A percentile compares a stretch with the other conserved stretches of the same genome.
phyloP scores from a whole-genome alignment of 768 basidiomycete species.

The Sutorius australiensis region DNA sequence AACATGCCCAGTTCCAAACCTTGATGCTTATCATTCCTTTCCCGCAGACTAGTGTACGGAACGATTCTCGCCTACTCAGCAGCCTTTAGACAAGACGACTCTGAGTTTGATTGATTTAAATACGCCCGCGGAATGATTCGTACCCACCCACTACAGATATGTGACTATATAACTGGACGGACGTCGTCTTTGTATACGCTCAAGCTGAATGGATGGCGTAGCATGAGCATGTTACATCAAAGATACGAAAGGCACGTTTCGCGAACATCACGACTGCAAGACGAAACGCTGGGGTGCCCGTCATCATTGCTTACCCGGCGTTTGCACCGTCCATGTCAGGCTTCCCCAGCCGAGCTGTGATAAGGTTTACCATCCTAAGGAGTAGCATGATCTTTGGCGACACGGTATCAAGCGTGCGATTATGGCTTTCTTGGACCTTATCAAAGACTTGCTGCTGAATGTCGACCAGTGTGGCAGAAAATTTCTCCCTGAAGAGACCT shows the following conservation, averaged over 20 bases:
- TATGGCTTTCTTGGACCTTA: constrained; percentile 20
- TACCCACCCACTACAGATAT: constrained; percentile 10
- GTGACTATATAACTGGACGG: constrained; percentile 13
- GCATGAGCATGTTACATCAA: background rate
- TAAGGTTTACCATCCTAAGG: constrained; percentile 30
- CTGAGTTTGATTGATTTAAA: constrained; percentile 63
- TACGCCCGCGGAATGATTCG: background rate
- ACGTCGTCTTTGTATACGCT: constrained; percentile 5
- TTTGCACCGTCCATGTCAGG: constrained; percentile 12
- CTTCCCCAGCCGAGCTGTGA: constrained; percentile 24
- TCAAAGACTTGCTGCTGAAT: constrained; percentile 25
- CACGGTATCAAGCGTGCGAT: constrained; percentile 22
- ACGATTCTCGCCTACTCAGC: constrained; percentile 88
- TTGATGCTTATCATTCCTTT: background rate
- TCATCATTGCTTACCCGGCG: constrained; percentile 1
- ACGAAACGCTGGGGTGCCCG: background rate
- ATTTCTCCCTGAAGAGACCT: constrained; percentile 24
- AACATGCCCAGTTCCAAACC: background rate
- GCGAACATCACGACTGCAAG: background rate
- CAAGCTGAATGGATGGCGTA: background rate
- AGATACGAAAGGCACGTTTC: background rate
- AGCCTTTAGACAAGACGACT: constrained; percentile 74
- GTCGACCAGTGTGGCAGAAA: constrained; percentile 14
- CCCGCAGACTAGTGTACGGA: constrained; percentile 71
- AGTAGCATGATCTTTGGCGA: constrained; percentile 26